A percentile compares a stretch with the other conserved stretches of the same genome.
These are phyloP conservation scores for Cercospora nicotianae DNA, from an alignment of 2,329 filamentous ascomycete species.

Conservation along the genomic window DNA sequence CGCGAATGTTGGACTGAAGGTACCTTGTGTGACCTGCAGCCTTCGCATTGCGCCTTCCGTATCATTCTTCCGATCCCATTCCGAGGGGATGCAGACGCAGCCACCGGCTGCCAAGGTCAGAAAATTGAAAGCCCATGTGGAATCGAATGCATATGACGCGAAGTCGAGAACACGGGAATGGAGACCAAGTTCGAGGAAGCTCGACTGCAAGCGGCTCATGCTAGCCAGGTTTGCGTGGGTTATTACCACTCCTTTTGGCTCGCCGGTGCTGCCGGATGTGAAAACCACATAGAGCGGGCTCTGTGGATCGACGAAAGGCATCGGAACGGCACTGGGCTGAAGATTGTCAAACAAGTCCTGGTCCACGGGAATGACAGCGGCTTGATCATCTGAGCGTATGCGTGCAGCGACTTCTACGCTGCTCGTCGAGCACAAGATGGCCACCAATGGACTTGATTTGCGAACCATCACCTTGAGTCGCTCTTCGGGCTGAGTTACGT, in stretches of 20 bases:
- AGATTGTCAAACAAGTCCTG: neutral
- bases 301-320: neutral
- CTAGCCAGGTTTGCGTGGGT: neutral
- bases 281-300: constrained; percentile 6
- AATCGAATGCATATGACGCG: neutral
- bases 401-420: neutral
- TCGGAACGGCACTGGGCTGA: neutral
- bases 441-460: neutral
- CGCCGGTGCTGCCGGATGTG: constrained; percentile 15
- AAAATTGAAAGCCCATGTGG: neutral
- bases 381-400: neutral
- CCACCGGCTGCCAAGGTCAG: neutral
- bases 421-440: neutral
- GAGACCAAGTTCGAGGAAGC: neutral
- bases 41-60: neutral
- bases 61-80: neutral
- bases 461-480: neutral
- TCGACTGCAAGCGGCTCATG: neutral
- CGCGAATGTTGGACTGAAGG: constrained; percentile 4
- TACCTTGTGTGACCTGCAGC: neutral
- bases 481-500: constrained; percentile 28
- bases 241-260: constrained; percentile 15
- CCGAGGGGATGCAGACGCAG: constrained; percentile 1
- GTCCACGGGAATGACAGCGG: neutral
- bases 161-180: neutral